A percentile compares a stretch with the other conserved stretches of the same genome.
phyloP scores from a whole-genome alignment of 208 protist genomes.

The Endotrypanum monterogeii region DNA sequence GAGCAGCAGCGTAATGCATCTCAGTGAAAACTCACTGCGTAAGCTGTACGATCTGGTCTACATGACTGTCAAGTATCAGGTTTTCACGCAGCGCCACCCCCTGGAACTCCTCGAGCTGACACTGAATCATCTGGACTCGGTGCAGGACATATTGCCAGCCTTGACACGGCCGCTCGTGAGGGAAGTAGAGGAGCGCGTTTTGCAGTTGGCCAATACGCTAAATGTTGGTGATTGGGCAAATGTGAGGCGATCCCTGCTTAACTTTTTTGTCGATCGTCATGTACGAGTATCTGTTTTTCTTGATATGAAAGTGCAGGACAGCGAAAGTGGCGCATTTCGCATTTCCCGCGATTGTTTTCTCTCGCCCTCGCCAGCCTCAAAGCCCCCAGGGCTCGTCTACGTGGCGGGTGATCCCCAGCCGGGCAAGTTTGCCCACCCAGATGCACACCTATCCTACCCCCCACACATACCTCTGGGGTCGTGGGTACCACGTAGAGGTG shows the following conservation, averaged over 20 bases:
- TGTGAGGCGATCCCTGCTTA: conserved; percentile 70
- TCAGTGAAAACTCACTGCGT: conserved; percentile 82
- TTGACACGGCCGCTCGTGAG: conserved; percentile 19
- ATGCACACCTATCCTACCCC: conserved; percentile 44
- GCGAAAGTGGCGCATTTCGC: conserved; percentile 63
- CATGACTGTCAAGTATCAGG: conserved; percentile 93
- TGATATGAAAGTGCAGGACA: conserved; percentile 67
- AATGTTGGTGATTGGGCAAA: conserved; percentile 49
- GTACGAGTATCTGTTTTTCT: conserved; percentile 90
- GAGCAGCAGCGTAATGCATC: conserved; percentile 84
- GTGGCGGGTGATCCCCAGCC: conserved; percentile 5
- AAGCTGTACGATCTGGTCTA: conserved; percentile 94
- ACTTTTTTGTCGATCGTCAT: conserved; percentile 68
- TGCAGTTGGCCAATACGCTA: conserved; percentile 30
- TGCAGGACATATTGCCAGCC: conserved; percentile 39
- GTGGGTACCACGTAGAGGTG: conserved; percentile 42
- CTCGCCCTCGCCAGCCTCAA: conserved; percentile 39
- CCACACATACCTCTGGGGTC: conserved; percentile 28
- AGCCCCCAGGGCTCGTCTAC: conserved; percentile 64
- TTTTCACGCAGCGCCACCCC: conserved; percentile 75
- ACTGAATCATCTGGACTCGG: conserved; percentile 83
- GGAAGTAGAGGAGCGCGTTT: conserved; percentile 29
- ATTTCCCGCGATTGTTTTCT: conserved; percentile 42
- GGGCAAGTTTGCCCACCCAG: conserved; percentile 48
- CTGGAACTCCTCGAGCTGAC: conserved; percentile 87